Evolutionary conservation across 768 basidiomycete species (phyloP).

Genomic region (Austroboletus eburneus): DNA sequence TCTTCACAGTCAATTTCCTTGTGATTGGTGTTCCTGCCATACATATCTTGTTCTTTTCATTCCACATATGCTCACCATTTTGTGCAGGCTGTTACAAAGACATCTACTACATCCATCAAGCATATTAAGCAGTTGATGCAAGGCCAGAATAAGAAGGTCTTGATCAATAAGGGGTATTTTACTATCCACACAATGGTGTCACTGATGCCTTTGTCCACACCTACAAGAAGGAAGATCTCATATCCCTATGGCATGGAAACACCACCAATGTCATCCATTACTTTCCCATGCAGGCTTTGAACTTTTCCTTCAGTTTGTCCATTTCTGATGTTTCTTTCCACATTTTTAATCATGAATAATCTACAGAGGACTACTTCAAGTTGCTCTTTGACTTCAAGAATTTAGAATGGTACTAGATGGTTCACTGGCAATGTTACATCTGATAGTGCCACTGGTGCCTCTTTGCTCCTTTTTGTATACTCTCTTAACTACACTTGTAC

Average conservation of each 20-base stretch:
- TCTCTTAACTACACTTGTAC: constrained; percentile 99
- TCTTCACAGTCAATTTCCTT: constrained; percentile 74
- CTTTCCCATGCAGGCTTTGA: constrained; percentile 99
- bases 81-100: constrained; percentile 92
- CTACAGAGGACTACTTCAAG: constrained; percentile 92
- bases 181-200: constrained; percentile 93
- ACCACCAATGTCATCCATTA: constrained; percentile 99
- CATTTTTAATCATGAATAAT: constrained; percentile 1
- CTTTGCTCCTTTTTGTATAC: constrained; percentile 98
- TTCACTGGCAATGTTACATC: constrained; percentile 97
- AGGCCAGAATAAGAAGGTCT: constrained; percentile 99
- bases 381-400: constrained; percentile 99
- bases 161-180: constrained; percentile 99
- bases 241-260: constrained; percentile 98
- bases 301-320: constrained; percentile 98
- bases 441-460: constrained; percentile 99
- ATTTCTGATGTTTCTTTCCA: neutral
- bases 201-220: constrained; percentile 88
- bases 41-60: constrained; percentile 28
- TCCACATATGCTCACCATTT: constrained; percentile 17
- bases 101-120: constrained; percentile 98
- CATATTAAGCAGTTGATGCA: constrained; percentile 98
- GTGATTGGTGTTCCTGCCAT: constrained; percentile 96
- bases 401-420: constrained; percentile 95
- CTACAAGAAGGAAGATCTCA: constrained; percentile 91